phyloP scores from a whole-genome alignment of 768 basidiomycete species.

The Lactarius pseudohatsudake region DNA sequence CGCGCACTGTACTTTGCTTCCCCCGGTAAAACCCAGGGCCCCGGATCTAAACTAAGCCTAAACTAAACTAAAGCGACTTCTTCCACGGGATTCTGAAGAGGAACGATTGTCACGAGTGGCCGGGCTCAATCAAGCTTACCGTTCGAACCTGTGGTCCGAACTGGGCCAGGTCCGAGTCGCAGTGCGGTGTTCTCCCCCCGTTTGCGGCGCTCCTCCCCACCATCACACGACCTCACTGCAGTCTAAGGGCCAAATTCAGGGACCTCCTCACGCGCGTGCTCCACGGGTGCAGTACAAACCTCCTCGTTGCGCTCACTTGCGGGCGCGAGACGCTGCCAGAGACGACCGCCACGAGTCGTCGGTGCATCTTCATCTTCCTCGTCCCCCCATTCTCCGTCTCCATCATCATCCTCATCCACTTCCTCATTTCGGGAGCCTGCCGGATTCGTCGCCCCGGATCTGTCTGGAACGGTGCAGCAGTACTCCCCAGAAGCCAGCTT shows the following conservation, averaged over 20 bases:
- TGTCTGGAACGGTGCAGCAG: background rate
- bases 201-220: background rate
- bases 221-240: background rate
- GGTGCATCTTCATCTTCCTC: too few species aligned
- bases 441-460: background rate
- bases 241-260: background rate
- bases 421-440: background rate
- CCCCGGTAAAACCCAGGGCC: background rate
- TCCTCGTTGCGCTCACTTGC: background rate
- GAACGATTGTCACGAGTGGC: background rate
- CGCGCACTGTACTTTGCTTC: background rate
- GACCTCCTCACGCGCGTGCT: background rate
- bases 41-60: background rate
- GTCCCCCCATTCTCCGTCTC: background rate
- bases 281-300: background rate
- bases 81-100: constrained; percentile 2
- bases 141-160: background rate
- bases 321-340: background rate
- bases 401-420: background rate
- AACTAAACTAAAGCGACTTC: background rate
- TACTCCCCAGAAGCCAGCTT: background rate
- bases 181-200: background rate
- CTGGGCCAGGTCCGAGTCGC: background rate
- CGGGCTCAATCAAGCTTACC: background rate
- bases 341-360: background rate